These are phyloP conservation scores for Metschnikowia peoriensis DNA, from an alignment of 805 yeast genomes.

Conservation along the genomic window DNA sequence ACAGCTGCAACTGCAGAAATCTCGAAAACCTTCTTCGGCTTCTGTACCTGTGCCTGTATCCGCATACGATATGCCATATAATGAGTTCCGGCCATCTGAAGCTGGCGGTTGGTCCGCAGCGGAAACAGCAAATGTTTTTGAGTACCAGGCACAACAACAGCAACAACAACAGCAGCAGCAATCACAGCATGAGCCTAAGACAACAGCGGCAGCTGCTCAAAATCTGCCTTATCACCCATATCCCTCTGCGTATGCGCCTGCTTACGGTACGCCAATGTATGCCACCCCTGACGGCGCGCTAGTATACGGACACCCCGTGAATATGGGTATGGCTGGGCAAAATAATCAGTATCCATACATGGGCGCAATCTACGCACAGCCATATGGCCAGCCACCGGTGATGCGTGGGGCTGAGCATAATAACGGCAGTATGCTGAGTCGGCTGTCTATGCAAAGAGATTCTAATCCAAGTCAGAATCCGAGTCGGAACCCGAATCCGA, in stretches of 20 bases:
- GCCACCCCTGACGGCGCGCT: constrained; percentile 3
- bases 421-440: too few species aligned
- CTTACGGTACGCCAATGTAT: constrained; percentile 2
- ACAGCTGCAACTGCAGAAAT: not conserved
- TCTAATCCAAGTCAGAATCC: too few species aligned
- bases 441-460: too few species aligned
- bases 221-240: not conserved
- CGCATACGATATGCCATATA: not conserved
- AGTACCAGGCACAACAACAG: not conserved
- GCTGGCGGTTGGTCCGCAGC: not conserved
- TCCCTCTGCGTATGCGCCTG: not conserved
- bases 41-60: not conserved
- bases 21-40: not conserved
- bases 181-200: not conserved
- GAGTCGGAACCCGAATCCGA: too few species aligned
- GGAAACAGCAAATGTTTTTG: constrained; percentile 1
- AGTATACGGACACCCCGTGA: constrained; percentile 5
- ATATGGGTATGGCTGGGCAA: not conserved
- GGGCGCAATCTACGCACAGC: constrained; percentile 1
- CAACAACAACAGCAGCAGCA: not conserved
- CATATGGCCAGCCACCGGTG: not conserved
- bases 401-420: not conserved
- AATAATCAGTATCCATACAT: constrained; percentile 5
- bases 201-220: too few species aligned
- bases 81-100: not conserved